These are phyloP conservation scores for Coemansia sp. DNA, from an alignment of 192 early-diverging fungal species.

Conservation along the genomic window DNA sequence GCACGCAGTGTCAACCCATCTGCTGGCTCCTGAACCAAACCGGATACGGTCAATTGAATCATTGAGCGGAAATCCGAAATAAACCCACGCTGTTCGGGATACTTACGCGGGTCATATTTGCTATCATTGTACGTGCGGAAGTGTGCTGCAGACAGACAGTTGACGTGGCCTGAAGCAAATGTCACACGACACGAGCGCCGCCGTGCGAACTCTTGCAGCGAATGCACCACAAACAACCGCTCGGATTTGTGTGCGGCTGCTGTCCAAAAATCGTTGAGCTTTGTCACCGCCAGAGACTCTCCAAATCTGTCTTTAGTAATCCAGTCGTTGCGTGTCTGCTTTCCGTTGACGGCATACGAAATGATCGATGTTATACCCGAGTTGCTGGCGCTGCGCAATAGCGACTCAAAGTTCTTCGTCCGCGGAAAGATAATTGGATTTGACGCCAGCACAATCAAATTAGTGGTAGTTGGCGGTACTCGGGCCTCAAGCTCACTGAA, in stretches of 20 bases:
- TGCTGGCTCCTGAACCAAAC: slow-evolving; percentile 73
- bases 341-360: slow-evolving; percentile 36
- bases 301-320: slow-evolving; percentile 64
- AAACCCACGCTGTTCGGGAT: slow-evolving; percentile 55
- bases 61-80: slow-evolving; percentile 68
- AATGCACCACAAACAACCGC: slow-evolving; percentile 61
- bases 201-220: slow-evolving; percentile 67
- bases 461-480: slow-evolving; percentile 60
- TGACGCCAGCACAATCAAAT: slow-evolving; percentile 66
- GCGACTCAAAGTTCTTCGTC: slow-evolving; percentile 64
- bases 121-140: slow-evolving; percentile 54
- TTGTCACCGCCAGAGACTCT: slow-evolving; percentile 71
- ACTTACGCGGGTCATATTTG: slow-evolving; percentile 39
- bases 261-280: slow-evolving; percentile 76
- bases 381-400: slow-evolving; percentile 60
- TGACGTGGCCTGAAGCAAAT: slow-evolving; percentile 80
- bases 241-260: slow-evolving; percentile 65
- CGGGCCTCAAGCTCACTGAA: slow-evolving; percentile 57
- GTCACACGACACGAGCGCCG: slow-evolving; percentile 65
- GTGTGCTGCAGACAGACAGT: slow-evolving; percentile 64
- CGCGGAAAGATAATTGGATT: slow-evolving; percentile 76
- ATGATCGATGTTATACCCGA: slow-evolving; percentile 48
- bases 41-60: slow-evolving; percentile 77
- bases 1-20: slow-evolving; percentile 60
- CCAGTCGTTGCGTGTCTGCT: slow-evolving; percentile 48